Base-by-base conservation (phyloP, 306 rosid genomes). In the Glycyrrhiza uralensis region DNA sequence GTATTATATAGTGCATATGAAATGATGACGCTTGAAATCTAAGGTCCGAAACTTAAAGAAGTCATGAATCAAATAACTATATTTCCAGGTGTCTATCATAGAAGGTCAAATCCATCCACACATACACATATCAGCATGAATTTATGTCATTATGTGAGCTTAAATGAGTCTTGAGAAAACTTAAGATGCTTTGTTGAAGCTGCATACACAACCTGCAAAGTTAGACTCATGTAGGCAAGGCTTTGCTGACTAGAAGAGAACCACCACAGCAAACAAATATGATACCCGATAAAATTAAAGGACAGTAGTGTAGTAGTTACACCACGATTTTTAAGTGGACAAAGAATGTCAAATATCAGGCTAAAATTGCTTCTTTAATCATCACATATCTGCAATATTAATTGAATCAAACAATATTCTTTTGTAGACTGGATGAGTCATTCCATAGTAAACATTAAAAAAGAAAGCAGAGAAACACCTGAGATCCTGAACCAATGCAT, bases 401-500 rank as follows among this genome's bases (percentile, higher is more conserved):
- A 66, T 30, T 39, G 33, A 72, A 18, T 54, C 36, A 68, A 59
- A 67, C 65, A 36, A 10, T 72, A 26, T 14, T 62, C 15, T 42
- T 72, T 33, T 10, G 30, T 66, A 59, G 49, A 42, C 41, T 20
- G 39, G 50, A 69, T 4, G 12, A 13, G n/a, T 51, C 33, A 26
- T 33, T 64, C 38, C 24, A 36, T 29, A 55, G 5, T 64, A 57
- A 57, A 64, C 28, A 58, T 58, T 24, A 66, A 44, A 46, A 26
- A 67, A 29, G 71, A 76, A 77, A 79, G 66, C 38, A 35, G 1
- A 46, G 75, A 64, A 72, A 69, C 81, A 94, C 99, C 96, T 91
- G 99, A 73, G 99, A 95, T 74, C 99, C 97, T 60, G 97, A 95
- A 79, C 97, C 96, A 75, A 95, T 91, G 86, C 88, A 86, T 0